These are phyloP conservation scores for Digitaria exilis DNA, from an alignment of 202 grass and related monocot genomes.

Conservation along the genomic window DNA sequence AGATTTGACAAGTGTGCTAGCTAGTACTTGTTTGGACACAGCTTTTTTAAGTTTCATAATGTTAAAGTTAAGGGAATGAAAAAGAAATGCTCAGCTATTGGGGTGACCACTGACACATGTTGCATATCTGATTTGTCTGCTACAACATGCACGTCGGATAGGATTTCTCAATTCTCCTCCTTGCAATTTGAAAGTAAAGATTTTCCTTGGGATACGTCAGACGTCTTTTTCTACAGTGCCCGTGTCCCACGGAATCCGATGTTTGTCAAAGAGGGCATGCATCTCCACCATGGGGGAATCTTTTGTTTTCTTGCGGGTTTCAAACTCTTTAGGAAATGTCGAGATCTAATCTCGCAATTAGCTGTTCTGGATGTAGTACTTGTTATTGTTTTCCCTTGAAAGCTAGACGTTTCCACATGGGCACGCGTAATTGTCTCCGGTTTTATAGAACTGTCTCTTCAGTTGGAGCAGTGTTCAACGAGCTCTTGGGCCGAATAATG, in stretches of 20 bases:
- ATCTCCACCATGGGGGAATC: not conserved
- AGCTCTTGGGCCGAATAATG: not conserved
- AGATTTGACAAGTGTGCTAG: not conserved
- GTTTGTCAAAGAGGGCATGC: not conserved
- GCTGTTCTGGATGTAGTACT: not conserved
- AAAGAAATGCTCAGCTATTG: not conserved
- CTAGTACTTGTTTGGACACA: not conserved
- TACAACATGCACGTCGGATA: not conserved
- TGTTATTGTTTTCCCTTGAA: no score
- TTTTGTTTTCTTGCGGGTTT: not conserved
- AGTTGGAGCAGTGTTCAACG: not conserved
- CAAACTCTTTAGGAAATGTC: not conserved
- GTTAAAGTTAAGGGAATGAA: not conserved
- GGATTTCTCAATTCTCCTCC: no score
- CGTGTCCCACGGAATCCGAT: not conserved
- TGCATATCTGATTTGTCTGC: not conserved
- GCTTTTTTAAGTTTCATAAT: not conserved
- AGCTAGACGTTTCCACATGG: not conserved
- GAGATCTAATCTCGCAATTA: not conserved
- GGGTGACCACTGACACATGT: not conserved
- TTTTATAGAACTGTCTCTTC: not conserved
- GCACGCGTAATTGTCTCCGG: not conserved
- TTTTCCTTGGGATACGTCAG: not conserved
- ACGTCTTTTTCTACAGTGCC: not conserved
- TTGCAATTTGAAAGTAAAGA: not conserved